Percentiles rank a stretch among this genome's conserved stretches.
Evolutionary conservation across 2,329 filamentous ascomycete species (phyloP).

Genomic region (Arthroderma sp.): DNA sequence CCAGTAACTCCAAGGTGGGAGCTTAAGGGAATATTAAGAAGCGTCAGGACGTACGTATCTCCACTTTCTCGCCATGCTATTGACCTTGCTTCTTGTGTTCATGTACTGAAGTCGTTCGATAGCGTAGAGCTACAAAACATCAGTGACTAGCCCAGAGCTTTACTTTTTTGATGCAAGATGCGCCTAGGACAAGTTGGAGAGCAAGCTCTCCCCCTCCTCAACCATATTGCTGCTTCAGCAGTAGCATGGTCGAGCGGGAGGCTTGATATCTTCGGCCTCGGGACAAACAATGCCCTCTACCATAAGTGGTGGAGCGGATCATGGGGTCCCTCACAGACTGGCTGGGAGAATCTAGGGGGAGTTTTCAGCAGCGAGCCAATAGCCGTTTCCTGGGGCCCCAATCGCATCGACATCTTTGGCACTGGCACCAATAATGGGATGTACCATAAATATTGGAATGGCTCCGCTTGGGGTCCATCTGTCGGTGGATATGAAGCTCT

Average conservation of each 20-base stretch:
- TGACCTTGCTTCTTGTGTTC: too few relatives aligned
- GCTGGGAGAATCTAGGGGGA: slow-evolving; percentile 21
- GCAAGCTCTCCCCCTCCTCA: slow-evolving; percentile 8
- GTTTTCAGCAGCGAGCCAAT: slow-evolving; percentile 15
- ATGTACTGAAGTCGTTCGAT: too few relatives aligned
- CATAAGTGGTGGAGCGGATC: slow-evolving; percentile 11
- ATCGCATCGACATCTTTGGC: slow-evolving; percentile 19
- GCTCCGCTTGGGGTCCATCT: slow-evolving; percentile 9
- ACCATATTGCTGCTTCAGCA: slow-evolving; percentile 9
- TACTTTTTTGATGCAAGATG: not conserved
- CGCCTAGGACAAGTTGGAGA: slow-evolving; percentile 1
- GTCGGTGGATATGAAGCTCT: slow-evolving; percentile 8
- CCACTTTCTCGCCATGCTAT: too few relatives aligned
- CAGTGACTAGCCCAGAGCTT: not conserved
- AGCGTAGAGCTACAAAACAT: not conserved
- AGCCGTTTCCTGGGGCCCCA: slow-evolving; percentile 16
- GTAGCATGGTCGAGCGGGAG: slow-evolving; percentile 10
- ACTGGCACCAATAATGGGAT: slow-evolving; percentile 17
- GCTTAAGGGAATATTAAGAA: too few relatives aligned
- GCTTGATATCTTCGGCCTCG: slow-evolving; percentile 11
- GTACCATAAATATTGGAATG: slow-evolving; percentile 18
- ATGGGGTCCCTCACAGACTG: slow-evolving; percentile 10
- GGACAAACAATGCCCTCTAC: slow-evolving; percentile 11
- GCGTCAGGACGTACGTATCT: too few relatives aligned
- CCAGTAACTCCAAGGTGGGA: too few relatives aligned